phyloP scores from a whole-genome alignment of 495 filamentous ascomycete genomes.

The Gamarada debralockiae region DNA sequence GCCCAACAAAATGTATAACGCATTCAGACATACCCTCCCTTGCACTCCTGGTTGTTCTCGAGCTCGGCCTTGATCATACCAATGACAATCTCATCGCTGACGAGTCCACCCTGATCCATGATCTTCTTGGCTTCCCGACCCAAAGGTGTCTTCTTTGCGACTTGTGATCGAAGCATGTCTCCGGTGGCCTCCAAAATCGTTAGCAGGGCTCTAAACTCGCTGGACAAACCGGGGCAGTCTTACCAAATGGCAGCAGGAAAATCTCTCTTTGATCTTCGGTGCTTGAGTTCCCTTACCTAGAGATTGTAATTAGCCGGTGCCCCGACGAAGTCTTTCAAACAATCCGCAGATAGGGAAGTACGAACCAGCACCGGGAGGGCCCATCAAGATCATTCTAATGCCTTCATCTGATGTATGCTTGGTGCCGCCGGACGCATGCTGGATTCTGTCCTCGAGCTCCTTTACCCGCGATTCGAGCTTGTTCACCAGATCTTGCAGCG shows the following conservation, averaged over 20 bases:
- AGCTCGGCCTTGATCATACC: conserved; percentile 99
- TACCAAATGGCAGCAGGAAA: conserved; percentile 94
- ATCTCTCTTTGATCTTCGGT: conserved; percentile 96
- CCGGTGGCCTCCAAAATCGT: conserved; percentile 72
- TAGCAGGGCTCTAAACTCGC: background rate
- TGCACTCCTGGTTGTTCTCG: conserved; percentile 90
- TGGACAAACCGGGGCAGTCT: conserved; percentile 28
- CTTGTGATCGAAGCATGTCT: conserved; percentile 98
- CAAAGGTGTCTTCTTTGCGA: conserved; percentile 94
- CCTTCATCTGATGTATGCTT: conserved; percentile 42
- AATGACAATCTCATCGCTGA: conserved; percentile 98
- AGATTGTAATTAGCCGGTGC: conserved; percentile 27
- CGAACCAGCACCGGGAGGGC: conserved; percentile 94
- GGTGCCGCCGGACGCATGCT: conserved; percentile 43
- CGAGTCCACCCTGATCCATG: conserved; percentile 96
- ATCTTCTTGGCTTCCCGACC: conserved; percentile 99
- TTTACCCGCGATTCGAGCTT: conserved; percentile 81
- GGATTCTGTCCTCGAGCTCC: conserved; percentile 65
- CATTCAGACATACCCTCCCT: conserved; percentile 70
- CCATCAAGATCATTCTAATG: conserved; percentile 95
- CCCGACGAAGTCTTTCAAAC: background rate
- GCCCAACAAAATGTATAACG: background rate
- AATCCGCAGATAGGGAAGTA: no score
- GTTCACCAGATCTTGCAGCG: conserved; percentile 71
- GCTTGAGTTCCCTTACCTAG: conserved; percentile 98